phyloP scores from a whole-genome alignment of 108 stramenopile genomes.

The Skeletonema menzelii region DNA sequence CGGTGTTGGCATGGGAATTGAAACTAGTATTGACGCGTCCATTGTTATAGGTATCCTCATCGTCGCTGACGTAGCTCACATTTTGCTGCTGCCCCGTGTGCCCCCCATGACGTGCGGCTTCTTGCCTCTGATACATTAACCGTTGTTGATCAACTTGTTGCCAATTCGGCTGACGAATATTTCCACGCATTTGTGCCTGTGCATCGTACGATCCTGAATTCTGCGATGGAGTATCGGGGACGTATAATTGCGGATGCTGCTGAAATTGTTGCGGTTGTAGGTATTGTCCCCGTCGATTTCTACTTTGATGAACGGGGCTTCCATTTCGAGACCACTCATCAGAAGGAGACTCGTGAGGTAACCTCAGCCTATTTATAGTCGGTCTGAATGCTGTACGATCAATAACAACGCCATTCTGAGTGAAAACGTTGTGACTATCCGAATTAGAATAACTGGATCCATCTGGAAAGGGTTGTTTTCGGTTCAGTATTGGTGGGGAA shows the following conservation, averaged over 20 bases:
- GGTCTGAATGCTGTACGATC: neutral
- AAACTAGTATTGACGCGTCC: neutral
- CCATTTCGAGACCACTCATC: slow-evolving; percentile 13
- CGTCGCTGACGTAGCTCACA: neutral
- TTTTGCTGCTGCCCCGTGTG: slow-evolving; percentile 3
- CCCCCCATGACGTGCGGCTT: slow-evolving; percentile 10
- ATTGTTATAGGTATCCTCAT: neutral
- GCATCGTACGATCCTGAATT: neutral
- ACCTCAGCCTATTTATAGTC: neutral
- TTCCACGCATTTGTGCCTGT: neutral
- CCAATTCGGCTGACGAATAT: slow-evolving; percentile 25
- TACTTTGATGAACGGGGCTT: neutral
- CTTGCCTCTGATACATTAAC: slow-evolving; percentile 18
- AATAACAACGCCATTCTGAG: neutral
- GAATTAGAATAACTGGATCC: neutral
- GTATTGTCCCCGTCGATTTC: neutral
- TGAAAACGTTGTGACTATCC: neutral
- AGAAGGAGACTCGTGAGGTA: slow-evolving; percentile 19
- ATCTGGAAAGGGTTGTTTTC: slow-evolving; percentile 1
- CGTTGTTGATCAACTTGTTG: slow-evolving; percentile 24
- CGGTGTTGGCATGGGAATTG: neutral
- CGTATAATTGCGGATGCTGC: neutral
- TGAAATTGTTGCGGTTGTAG: neutral
- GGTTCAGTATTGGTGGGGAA: slow-evolving; percentile 12
- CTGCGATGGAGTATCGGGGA: neutral